Evolutionary conservation across 768 basidiomycete genomes (phyloP).

Genomic region (Coprinopsis strossmayeri): DNA sequence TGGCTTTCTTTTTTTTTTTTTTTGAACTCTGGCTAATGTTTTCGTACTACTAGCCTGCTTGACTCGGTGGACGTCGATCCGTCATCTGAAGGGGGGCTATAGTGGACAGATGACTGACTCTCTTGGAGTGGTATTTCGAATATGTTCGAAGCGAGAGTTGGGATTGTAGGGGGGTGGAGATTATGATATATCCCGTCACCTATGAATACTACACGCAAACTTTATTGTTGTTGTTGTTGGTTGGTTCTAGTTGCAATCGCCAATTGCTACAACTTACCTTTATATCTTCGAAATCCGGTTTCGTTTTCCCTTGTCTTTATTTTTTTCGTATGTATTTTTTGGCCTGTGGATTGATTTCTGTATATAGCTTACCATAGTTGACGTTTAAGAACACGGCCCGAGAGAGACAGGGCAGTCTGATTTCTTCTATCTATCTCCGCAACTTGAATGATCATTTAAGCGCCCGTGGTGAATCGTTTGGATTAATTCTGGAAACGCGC

Average conservation of each 20-base stretch:
- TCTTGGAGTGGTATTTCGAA: no score
- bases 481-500: no score
- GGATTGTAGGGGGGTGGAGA: background rate
- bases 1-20: background rate
- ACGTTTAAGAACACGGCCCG: no score
- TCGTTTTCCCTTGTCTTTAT: background rate
- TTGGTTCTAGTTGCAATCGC: background rate
- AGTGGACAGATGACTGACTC: background rate
- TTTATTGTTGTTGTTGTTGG: background rate
- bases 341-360: no score
- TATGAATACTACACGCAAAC: background rate
- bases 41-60: constrained; percentile 1
- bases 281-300: background rate
- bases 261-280: background rate
- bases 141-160: no score
- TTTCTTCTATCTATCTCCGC: no score
- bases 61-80: constrained; percentile 9
- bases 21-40: background rate
- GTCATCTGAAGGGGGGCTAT: background rate
- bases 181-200: background rate
- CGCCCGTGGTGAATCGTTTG: no score
- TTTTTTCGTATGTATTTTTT: background rate
- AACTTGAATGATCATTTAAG: no score
- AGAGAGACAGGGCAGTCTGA: no score
- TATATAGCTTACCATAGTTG: no score